phyloP scores from a whole-genome alignment of 176 grass and related monocot genomes.

The Alopecurus myosuroides region DNA sequence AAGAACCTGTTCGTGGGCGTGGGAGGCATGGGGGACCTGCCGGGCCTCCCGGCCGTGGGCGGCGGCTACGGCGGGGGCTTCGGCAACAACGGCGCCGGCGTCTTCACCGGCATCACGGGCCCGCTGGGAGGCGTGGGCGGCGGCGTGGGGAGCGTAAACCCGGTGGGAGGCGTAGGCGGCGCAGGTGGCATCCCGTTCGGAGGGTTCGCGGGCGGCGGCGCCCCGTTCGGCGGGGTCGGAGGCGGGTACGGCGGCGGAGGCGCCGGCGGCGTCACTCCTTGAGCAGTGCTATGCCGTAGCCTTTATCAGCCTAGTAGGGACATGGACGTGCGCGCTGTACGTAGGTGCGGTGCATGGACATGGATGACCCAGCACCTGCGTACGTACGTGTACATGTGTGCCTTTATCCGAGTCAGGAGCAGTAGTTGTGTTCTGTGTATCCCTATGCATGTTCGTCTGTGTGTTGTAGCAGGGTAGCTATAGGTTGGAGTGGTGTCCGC shows the following conservation, averaged over 20 bases:
- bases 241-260: slow-evolving; percentile 23
- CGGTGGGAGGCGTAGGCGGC: slow-evolving; percentile 14
- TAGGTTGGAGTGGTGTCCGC: neutral
- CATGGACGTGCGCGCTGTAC: neutral
- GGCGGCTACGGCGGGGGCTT: slow-evolving; percentile 41
- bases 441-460: too few species aligned
- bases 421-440: neutral
- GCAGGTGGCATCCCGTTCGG: neutral
- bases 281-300: neutral
- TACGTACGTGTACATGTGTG: neutral
- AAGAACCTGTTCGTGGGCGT: slow-evolving; percentile 55
- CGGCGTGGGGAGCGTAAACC: slow-evolving; percentile 32
- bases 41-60: slow-evolving; percentile 47
- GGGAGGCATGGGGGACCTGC: slow-evolving; percentile 51
- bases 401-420: neutral
- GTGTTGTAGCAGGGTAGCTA: neutral
- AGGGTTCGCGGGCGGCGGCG: slow-evolving; percentile 7
- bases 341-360: neutral
- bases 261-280: slow-evolving; percentile 32
- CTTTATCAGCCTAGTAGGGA: too few species aligned
- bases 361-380: too few species aligned
- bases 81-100: slow-evolving; percentile 58
- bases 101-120: slow-evolving; percentile 54
- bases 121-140: slow-evolving; percentile 36
- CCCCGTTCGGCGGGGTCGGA: neutral